Conservation (phyloP, 371 early-diverging fungal genomes). For the Apophysomyces sp. region DNA sequence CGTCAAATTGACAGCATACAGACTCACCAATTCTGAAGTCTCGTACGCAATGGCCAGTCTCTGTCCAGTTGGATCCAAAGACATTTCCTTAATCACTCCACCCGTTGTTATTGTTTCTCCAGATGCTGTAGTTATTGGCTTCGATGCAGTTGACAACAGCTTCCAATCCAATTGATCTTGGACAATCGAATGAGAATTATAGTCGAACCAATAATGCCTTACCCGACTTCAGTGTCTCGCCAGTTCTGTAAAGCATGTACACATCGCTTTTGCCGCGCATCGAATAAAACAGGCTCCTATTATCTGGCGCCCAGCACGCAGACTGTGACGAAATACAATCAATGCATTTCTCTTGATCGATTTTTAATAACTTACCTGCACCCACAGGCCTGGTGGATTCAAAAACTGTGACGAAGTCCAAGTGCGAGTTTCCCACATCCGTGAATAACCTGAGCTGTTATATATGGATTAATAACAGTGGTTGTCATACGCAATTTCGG, state of each 20-base stretch:
- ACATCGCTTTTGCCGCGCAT: constrained; percentile 38
- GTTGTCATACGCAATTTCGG: background rate
- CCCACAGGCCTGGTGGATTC: constrained; percentile 44
- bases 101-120: constrained; percentile 4
- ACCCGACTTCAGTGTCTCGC: constrained; percentile 8
- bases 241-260: constrained; percentile 24
- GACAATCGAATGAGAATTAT: too few species aligned
- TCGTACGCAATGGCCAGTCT: constrained; percentile 34
- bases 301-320: constrained; percentile 50
- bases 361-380: constrained; percentile 23
- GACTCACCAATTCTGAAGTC: constrained; percentile 17
- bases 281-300: constrained; percentile 31
- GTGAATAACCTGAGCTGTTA: constrained; percentile 25
- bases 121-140: background rate
- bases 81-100: constrained; percentile 30
- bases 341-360: background rate
- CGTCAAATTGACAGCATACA: constrained; percentile 21
- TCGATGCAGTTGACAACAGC: constrained; percentile 3
- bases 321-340: constrained; percentile 11
- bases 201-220: background rate
- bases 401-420: constrained; percentile 30
- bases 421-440: constrained; percentile 43
- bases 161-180: constrained; percentile 5
- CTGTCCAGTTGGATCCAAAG: constrained; percentile 29
- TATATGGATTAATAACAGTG: background rate